Percentiles rank a stretch among this genome's conserved stretches.
phyloP scores from a whole-genome alignment of 2,329 filamentous ascomycete species.

The Pezicula rhizophila region DNA sequence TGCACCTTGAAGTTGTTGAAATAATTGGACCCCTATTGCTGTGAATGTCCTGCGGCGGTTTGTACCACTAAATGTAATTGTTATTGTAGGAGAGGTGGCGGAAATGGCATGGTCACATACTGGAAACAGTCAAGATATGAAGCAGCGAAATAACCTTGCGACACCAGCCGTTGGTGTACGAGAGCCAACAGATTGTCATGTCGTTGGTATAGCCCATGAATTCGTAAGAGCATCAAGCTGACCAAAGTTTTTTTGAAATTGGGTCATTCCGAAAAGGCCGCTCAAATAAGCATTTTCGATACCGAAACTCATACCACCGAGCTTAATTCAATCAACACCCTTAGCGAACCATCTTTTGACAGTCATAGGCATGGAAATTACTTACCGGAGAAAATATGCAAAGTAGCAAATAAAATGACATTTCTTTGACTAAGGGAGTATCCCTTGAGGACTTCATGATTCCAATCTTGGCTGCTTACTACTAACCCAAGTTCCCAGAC shows the following conservation, averaged over 20 bases:
- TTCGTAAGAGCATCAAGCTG: background rate
- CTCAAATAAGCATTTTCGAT: constrained; percentile 2
- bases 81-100: background rate
- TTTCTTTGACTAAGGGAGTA: background rate
- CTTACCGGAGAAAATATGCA: constrained; percentile 2
- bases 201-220: background rate
- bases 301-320: constrained; percentile 1
- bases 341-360: background rate
- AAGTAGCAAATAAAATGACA: constrained; percentile 2
- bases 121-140: constrained; percentile 5
- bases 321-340: background rate
- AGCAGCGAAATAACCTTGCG: background rate
- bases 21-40: constrained; percentile 9
- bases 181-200: background rate
- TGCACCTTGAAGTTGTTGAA: constrained; percentile 15
- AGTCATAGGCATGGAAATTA: background rate
- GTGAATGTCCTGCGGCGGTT: constrained; percentile 6
- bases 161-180: constrained; percentile 1
- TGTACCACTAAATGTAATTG: background rate
- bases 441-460: background rate
- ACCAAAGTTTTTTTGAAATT: background rate
- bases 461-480: background rate
- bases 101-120: background rate
- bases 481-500: too few species aligned
- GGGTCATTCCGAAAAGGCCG: background rate